phyloP scores from a whole-genome alignment of 2,329 filamentous ascomycete species.

The Golovinomyces cichoracearum region DNA sequence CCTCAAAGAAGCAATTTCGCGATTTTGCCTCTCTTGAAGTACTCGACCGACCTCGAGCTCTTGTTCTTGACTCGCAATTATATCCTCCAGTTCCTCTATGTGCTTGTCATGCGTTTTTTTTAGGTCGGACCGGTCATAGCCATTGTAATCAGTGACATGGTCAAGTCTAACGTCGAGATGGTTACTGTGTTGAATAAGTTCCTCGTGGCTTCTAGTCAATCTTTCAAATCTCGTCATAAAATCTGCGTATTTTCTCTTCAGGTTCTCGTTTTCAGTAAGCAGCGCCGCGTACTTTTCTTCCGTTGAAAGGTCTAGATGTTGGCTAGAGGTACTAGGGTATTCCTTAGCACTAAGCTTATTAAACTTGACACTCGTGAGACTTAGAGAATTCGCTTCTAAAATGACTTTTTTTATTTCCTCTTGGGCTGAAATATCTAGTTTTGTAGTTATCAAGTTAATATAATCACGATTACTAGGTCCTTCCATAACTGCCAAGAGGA shows the following conservation, averaged over 20 bases:
- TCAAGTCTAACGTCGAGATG: slow-evolving; percentile 26
- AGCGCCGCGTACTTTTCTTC: slow-evolving; percentile 23
- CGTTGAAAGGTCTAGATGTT: slow-evolving; percentile 15
- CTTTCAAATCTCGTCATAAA: slow-evolving; percentile 32
- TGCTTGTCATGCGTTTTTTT: slow-evolving; percentile 29
- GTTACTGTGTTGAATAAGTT: slow-evolving; percentile 25
- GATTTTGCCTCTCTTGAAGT: slow-evolving; percentile 20
- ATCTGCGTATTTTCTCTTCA: slow-evolving; percentile 31
- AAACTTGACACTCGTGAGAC: not conserved
- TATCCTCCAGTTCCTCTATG: slow-evolving; percentile 39
- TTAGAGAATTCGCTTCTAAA: not conserved
- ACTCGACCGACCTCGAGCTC: slow-evolving; percentile 29
- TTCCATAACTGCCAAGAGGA: slow-evolving; percentile 35
- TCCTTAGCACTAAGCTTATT: not conserved
- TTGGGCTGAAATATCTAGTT: slow-evolving; percentile 20
- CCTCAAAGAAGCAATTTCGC: slow-evolving; percentile 24
- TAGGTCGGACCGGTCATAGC: slow-evolving; percentile 25
- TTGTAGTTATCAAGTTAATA: slow-evolving; percentile 21
- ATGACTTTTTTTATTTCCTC: slow-evolving; percentile 15
- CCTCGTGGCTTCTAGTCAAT: slow-evolving; percentile 36
- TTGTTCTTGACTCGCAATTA: slow-evolving; percentile 45
- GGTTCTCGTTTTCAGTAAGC: slow-evolving; percentile 24
- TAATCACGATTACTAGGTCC: slow-evolving; percentile 30
- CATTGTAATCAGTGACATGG: slow-evolving; percentile 17
- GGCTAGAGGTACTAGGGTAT: not conserved